Base-by-base conservation (phyloP, 441 rosid genomes). In the Kokia cookei region DNA sequence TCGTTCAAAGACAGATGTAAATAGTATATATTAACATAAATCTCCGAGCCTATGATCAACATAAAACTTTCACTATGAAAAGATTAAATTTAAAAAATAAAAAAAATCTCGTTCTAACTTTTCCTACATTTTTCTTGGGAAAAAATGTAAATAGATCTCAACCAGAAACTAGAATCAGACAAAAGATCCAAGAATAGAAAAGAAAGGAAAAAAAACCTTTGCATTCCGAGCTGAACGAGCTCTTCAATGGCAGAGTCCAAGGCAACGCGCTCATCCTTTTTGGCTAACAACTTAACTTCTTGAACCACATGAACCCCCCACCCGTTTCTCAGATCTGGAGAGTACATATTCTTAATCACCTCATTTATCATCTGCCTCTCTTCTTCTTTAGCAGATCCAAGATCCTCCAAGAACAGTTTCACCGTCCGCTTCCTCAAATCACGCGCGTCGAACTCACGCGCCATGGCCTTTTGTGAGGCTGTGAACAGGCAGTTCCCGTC, bases 261-360 rank as follows among this genome's bases (percentile, higher is more conserved):
- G 19, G 80, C 73, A 10, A 79, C 82, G 29, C 99, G 91, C 53
- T 91, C 96, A 35, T 80, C 87, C 69, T 91, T 93, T 76, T 78
- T 87, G n/a, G 93, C 96, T 65, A 95, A 79, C 62, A 95, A 40
- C 82, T 95, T 95, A 54, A 87, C 89, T 79, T 95, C 99, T 79
- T 95, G 99, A 10, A 95, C 95, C 22, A 95, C 89, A 57, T 95
- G 99, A 77, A 95, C 84, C 68, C 99, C 98, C 99, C 99, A 95
- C 6, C 99, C 98, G 14, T 32, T 87, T 60, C 81, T 89, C 93
- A 93, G 93, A 95, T 95, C 99, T 84, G 99, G 97, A 63, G 92
- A 85, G 73, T 95, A 95, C 98, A 95, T 87, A 35, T 95, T 93
- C 81, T 84, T 82, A 73, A 95, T 85, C 69, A 81, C 94, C 1